phyloP scores from a whole-genome alignment of 2,329 filamentous ascomycete species.

The Neurospora sp. region DNA sequence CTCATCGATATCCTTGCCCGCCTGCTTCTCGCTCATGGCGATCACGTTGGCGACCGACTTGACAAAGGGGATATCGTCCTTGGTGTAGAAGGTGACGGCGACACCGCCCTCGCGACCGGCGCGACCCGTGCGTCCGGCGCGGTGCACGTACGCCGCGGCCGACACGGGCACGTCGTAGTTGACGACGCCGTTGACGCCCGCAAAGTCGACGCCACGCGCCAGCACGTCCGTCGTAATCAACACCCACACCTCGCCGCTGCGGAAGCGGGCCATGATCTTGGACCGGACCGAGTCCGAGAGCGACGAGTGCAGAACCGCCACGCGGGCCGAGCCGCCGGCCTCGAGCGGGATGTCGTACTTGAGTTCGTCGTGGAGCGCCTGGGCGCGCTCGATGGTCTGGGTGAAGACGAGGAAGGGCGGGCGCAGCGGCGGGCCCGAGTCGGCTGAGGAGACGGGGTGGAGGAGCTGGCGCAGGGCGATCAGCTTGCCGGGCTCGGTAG shows the following conservation, averaged over 20 bases:
- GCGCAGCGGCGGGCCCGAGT: slow-evolving; percentile 53
- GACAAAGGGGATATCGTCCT: slow-evolving; percentile 82
- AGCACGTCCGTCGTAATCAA: slow-evolving; percentile 93
- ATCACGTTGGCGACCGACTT: slow-evolving; percentile 94
- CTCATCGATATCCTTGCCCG: slow-evolving; percentile 36
- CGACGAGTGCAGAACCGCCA: slow-evolving; percentile 84
- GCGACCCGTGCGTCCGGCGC: slow-evolving; percentile 81
- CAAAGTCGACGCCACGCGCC: slow-evolving; percentile 87
- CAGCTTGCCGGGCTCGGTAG: slow-evolving; percentile 87
- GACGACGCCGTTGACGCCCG: slow-evolving; percentile 88
- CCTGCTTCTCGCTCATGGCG: slow-evolving; percentile 66
- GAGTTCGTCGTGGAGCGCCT: slow-evolving; percentile 79
- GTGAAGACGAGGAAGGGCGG: slow-evolving; percentile 94
- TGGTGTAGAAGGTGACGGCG: slow-evolving; percentile 89
- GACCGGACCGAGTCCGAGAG: slow-evolving; percentile 68
- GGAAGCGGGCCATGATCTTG: slow-evolving; percentile 79
- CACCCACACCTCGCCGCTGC: slow-evolving; percentile 89
- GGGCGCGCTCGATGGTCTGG: slow-evolving; percentile 85
- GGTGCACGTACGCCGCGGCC: slow-evolving; percentile 83
- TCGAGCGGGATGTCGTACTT: slow-evolving; percentile 88
- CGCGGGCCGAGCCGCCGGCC: slow-evolving; percentile 73
- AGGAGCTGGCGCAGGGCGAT: slow-evolving; percentile 83
- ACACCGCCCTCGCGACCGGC: slow-evolving; percentile 81
- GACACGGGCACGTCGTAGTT: slow-evolving; percentile 97
- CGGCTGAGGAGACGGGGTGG: slow-evolving; percentile 54